Percentiles rank a stretch among this genome's conserved stretches.
phyloP scores from a whole-genome alignment of 2,329 filamentous ascomycete genomes.

The Fusarium sp. region DNA sequence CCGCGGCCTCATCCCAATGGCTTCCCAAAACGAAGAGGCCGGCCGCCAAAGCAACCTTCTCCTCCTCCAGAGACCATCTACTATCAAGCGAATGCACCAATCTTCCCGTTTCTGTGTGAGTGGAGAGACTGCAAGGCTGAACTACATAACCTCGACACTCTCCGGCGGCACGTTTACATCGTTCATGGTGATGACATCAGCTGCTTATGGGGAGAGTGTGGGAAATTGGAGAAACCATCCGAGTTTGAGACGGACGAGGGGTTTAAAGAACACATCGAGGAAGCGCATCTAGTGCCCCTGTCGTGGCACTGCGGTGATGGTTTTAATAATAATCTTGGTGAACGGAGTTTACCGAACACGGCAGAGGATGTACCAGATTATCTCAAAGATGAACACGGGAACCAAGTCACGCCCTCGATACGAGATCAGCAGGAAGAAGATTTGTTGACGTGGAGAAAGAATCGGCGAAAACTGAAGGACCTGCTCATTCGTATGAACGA shows the following conservation, averaged over 20 bases:
- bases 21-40: conserved; percentile 52
- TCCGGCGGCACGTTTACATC: conserved; percentile 61
- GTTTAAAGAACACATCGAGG: conserved; percentile 62
- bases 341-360: conserved; percentile 15
- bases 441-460: conserved; percentile 54
- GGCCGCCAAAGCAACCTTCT: conserved; percentile 52
- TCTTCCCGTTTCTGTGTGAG: conserved; percentile 65
- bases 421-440: conserved; percentile 61
- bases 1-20: conserved; percentile 39
- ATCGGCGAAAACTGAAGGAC: conserved; percentile 55
- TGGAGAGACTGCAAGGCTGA: conserved; percentile 68
- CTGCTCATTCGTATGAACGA: conserved; percentile 55
- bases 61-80: conserved; percentile 55
- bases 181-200: conserved; percentile 55
- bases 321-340: conserved; percentile 52
- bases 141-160: conserved; percentile 69
- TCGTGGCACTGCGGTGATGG: conserved; percentile 70
- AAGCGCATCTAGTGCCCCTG: conserved; percentile 61
- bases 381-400: conserved; percentile 61
- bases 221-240: conserved; percentile 15
- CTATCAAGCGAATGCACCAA: conserved; percentile 52
- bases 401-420: conserved; percentile 68
- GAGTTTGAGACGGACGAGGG: conserved; percentile 50
- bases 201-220: conserved; percentile 49
- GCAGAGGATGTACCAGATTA: conserved; percentile 55